These are phyloP conservation scores for Prunus salicina DNA, from an alignment of 306 rosid genomes.

Conservation along the genomic window DNA sequence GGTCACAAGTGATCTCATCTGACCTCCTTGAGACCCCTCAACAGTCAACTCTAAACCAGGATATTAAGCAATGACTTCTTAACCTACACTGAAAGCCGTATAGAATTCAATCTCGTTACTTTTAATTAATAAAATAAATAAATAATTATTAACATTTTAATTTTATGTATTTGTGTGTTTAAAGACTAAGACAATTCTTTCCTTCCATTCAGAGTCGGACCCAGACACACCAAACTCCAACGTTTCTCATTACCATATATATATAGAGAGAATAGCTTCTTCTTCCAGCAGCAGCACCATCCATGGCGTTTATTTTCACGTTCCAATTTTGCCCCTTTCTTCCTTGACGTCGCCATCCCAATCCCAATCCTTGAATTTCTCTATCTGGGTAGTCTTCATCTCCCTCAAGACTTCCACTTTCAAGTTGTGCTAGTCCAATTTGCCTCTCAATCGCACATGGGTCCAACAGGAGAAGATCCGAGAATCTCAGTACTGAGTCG, in stretches of 20 bases:
- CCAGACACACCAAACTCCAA: not conserved
- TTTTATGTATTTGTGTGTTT: not conserved
- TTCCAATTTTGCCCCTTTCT: slow-evolving; percentile 16
- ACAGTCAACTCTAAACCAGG: not conserved
- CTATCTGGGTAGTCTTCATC: slow-evolving; percentile 4
- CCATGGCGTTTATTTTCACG: slow-evolving; percentile 18
- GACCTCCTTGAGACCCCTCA: not conserved
- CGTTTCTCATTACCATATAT: not conserved
- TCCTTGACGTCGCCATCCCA: slow-evolving; percentile 11
- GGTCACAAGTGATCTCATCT: slow-evolving; percentile 8
- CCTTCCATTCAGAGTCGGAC: not conserved
- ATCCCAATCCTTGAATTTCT: not conserved
- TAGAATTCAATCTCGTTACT: not conserved
- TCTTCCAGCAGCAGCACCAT: slow-evolving; percentile 4
- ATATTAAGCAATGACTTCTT: not conserved
- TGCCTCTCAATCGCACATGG: slow-evolving; percentile 46
- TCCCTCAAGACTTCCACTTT: not conserved
- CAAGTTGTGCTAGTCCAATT: slow-evolving; percentile 18
- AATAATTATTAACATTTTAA: too few relatives aligned
- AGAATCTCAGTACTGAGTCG: slow-evolving; percentile 38
- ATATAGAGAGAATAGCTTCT: not conserved
- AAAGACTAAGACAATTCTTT: not conserved
- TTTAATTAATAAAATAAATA: not conserved
- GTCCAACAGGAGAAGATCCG: slow-evolving; percentile 35
- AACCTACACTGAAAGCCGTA: not conserved